A percentile compares a stretch with the other conserved stretches of the same genome.
Evolutionary conservation across 352 stramenopile genomes (phyloP).

Genomic region (Pythium plurisporium): DNA sequence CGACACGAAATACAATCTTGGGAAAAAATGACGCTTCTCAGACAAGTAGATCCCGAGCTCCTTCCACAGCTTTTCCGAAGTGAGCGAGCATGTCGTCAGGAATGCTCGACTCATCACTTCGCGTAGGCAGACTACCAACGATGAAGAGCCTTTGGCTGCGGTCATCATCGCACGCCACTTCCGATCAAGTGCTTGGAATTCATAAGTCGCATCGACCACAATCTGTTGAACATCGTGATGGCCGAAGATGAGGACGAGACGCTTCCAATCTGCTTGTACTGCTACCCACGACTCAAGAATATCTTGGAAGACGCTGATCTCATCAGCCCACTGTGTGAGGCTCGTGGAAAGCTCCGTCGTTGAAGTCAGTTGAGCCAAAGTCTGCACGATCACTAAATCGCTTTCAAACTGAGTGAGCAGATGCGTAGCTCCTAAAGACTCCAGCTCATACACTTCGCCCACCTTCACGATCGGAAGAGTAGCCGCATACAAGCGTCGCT

Average conservation of each 20-base stretch:
- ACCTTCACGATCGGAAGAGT: conserved; percentile 38
- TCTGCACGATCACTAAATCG: conserved; percentile 55
- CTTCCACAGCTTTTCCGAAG: conserved; percentile 52
- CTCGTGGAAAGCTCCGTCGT: conserved; percentile 29
- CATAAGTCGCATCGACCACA: conserved; percentile 44
- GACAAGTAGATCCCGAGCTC: conserved; percentile 49
- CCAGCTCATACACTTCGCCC: conserved; percentile 43
- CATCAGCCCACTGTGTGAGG: conserved; percentile 53
- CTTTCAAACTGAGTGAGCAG: conserved; percentile 47
- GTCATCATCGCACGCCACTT: conserved; percentile 75
- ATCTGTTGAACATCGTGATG: conserved; percentile 55
- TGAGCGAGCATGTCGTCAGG: conserved; percentile 32
- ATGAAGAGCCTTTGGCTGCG: conserved; percentile 39
- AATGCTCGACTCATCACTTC: conserved; percentile 60
- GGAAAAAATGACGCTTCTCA: conserved; percentile 58
- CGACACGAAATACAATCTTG: conserved; percentile 59
- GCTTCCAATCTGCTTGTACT: conserved; percentile 48
- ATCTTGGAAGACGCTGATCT: conserved; percentile 56
- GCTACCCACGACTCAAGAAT: conserved; percentile 52
- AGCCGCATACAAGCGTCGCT: conserved; percentile 33
- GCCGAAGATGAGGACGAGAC: conserved; percentile 40
- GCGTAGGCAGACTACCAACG: conserved; percentile 44
- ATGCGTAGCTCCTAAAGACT: conserved; percentile 23
- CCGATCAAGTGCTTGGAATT: conserved; percentile 58
- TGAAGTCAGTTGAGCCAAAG: conserved; percentile 41